Evolutionary conservation across 768 basidiomycete species (phyloP).

Genomic region (Pholiota molesta): DNA sequence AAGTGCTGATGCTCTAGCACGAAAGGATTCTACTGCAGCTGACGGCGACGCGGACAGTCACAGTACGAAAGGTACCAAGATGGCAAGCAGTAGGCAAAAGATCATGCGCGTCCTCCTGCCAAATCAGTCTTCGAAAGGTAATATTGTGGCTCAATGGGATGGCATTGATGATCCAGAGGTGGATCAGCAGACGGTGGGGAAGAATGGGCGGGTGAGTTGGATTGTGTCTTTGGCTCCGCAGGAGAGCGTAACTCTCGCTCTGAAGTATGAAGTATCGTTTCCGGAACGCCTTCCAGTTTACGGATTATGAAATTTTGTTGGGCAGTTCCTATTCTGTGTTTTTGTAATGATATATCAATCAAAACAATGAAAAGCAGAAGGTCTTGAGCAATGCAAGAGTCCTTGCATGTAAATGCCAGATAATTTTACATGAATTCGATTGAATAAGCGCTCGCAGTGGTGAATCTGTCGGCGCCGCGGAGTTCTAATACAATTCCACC

Average conservation of each 20-base stretch:
- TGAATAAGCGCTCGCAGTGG: too few species aligned
- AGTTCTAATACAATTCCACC: too few species aligned
- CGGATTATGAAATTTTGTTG: background rate
- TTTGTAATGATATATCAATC: too few species aligned
- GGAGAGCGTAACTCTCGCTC: constrained; percentile 34
- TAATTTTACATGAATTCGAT: too few species aligned
- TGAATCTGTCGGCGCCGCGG: too few species aligned
- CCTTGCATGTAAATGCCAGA: too few species aligned
- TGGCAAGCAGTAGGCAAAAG: background rate
- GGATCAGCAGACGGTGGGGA: constrained; percentile 28
- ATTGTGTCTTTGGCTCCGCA: constrained; percentile 31
- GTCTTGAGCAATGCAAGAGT: too few species aligned
- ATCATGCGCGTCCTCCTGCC: background rate
- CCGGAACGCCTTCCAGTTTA: constrained; percentile 17
- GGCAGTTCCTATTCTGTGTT: too few species aligned
- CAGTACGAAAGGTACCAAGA: background rate
- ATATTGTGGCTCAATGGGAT: constrained; percentile 13
- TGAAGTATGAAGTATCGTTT: constrained; percentile 40
- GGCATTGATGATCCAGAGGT: constrained; percentile 35
- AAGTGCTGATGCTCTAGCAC: background rate
- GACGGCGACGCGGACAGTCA: background rate
- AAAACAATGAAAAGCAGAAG: too few species aligned
- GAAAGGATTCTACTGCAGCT: background rate
- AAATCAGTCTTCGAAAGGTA: background rate
- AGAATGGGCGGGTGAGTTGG: constrained; percentile 38